Percentiles rank a stretch among this genome's conserved stretches.
Evolutionary conservation across 2,329 filamentous ascomycete species (phyloP).

Genomic region (Fusarium brachygibbosum): DNA sequence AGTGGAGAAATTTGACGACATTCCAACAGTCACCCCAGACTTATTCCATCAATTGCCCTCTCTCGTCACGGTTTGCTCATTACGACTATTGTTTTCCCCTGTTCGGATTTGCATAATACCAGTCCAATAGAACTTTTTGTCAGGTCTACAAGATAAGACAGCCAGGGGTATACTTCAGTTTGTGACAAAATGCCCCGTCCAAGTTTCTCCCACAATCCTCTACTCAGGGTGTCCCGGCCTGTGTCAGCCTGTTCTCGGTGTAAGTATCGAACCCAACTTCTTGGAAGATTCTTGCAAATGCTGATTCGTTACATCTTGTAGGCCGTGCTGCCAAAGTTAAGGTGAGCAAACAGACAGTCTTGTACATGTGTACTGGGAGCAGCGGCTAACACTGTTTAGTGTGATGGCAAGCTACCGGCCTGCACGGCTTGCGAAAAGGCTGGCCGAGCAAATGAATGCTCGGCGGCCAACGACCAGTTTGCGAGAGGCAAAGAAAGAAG

Average conservation of each 20-base stretch:
- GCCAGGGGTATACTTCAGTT: neutral
- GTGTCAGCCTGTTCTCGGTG: slow-evolving; percentile 86
- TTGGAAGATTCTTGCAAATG: neutral
- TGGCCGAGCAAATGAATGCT: slow-evolving; percentile 87
- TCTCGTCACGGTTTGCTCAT: slow-evolving; percentile 20
- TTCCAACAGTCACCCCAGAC: slow-evolving; percentile 38
- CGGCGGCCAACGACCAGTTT: slow-evolving; percentile 95
- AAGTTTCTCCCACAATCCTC: slow-evolving; percentile 67
- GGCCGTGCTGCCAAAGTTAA: slow-evolving; percentile 93
- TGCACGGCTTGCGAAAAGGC: slow-evolving; percentile 96
- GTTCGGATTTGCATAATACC: neutral
- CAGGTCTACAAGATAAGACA: neutral
- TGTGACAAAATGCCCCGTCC: slow-evolving; percentile 58
- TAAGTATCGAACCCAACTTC: slow-evolving; percentile 50
- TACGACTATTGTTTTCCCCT: slow-evolving; percentile 1
- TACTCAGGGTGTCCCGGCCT: slow-evolving; percentile 80
- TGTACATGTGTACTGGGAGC: neutral
- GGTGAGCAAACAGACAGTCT: slow-evolving; percentile 57
- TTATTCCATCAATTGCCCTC: slow-evolving; percentile 28
- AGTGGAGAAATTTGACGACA: slow-evolving; percentile 48
- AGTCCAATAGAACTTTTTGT: neutral
- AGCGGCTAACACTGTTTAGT: slow-evolving; percentile 62
- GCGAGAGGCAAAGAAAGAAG: slow-evolving; percentile 95
- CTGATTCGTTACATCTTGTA: slow-evolving; percentile 12
- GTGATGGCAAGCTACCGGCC: slow-evolving; percentile 94